Conservation (phyloP, 805 yeast species). For the Candida piceae region DNA sequence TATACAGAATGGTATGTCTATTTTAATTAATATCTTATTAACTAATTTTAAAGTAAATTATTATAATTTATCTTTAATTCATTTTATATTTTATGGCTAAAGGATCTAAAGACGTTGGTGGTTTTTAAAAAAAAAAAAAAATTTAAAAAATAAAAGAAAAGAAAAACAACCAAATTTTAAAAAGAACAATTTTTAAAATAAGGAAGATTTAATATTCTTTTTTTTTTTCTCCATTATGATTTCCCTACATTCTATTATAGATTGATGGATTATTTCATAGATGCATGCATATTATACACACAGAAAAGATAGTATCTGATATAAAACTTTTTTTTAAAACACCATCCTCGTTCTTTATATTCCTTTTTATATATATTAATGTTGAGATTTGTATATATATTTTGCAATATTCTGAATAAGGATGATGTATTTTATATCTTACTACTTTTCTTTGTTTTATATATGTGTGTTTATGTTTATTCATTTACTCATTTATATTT, state of each 20-base stretch:
- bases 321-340: slow-evolving; percentile 6
- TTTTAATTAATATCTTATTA: no score
- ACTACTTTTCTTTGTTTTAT: slow-evolving; percentile 11
- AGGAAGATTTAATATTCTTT: no score
- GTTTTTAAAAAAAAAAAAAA: not conserved
- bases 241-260: no score
- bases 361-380: slow-evolving; percentile 13
- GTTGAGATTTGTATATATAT: slow-evolving; percentile 6
- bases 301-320: no score
- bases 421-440: slow-evolving; percentile 6
- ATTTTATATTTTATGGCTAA: slow-evolving; percentile 18
- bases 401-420: slow-evolving; percentile 9
- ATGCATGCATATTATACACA: no score
- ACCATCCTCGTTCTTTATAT: slow-evolving; percentile 18
- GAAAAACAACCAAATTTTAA: no score
- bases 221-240: no score
- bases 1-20: slow-evolving; percentile 23
- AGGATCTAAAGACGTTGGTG: slow-evolving; percentile 29
- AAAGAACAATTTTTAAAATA: no score
- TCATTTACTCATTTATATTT: slow-evolving; percentile 5
- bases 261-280: no score
- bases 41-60: no score
- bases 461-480: not conserved
- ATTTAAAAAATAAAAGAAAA: no score
- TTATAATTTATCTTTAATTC: not conserved